These are phyloP conservation scores for Vigna angularis DNA, from an alignment of 306 rosid species.

Conservation along the genomic window DNA sequence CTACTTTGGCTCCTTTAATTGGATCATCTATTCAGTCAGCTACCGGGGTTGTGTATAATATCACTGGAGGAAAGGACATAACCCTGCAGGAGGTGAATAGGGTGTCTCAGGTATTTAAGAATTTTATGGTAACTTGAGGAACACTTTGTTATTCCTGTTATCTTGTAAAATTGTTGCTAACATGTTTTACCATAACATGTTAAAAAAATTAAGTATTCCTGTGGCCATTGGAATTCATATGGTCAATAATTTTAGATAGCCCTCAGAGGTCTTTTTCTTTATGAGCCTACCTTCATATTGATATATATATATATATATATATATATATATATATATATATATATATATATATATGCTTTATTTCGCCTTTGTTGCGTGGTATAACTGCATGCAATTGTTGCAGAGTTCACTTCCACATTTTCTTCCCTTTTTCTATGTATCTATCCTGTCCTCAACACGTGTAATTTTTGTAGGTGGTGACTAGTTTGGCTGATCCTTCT, in stretches of 20 bases:
- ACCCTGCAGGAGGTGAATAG: slow-evolving; percentile 98
- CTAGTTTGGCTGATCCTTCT: slow-evolving; percentile 99
- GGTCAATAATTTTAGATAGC: neutral
- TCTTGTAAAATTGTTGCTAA: slow-evolving; percentile 25
- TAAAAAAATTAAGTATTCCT: neutral
- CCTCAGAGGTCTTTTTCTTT: neutral
- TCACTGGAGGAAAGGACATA: slow-evolving; percentile 97
- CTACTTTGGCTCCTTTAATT: slow-evolving; percentile 95
- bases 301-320: too few species aligned
- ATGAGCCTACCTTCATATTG: too few species aligned
- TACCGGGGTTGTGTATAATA: slow-evolving; percentile 95
- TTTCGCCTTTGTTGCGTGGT: neutral
- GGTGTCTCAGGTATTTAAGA: slow-evolving; percentile 86
- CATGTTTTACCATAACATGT: neutral
- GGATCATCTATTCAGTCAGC: slow-evolving; percentile 99
- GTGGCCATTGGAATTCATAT: neutral
- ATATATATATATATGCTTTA: too few species aligned
- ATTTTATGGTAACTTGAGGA: slow-evolving; percentile 38
- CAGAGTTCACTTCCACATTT: neutral
- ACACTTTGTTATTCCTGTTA: slow-evolving; percentile 10
- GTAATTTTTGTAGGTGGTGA: slow-evolving; percentile 71
- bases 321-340: too few species aligned
- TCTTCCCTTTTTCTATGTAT: neutral
- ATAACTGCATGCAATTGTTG: neutral
- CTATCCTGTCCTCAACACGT: slow-evolving; percentile 5